A percentile compares a stretch with the other conserved stretches of the same genome.
Conservation (phyloP, 2,329 filamentous ascomycete genomes). For the Juglanconis sp. region DNA sequence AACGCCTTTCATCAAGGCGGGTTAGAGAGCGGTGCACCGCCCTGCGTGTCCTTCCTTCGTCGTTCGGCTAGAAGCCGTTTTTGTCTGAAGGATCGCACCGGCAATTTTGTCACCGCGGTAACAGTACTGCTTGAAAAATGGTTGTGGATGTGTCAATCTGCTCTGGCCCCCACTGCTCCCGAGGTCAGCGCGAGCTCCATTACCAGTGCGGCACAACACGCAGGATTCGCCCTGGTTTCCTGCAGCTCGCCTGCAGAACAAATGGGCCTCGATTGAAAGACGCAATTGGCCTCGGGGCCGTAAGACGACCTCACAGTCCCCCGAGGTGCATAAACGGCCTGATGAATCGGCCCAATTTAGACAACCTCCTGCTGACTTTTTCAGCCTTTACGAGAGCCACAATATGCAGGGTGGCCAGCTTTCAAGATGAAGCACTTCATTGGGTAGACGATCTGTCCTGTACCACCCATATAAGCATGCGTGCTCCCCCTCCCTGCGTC, state of each 20-base stretch:
- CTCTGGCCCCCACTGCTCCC: no score
- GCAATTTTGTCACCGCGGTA: no score
- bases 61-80: no score
- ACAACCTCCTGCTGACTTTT: neutral
- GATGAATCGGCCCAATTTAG: slow-evolving; percentile 1
- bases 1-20: no score
- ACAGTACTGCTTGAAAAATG: no score
- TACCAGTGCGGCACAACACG: neutral
- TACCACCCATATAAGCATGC: slow-evolving; percentile 3
- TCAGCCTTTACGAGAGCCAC: slow-evolving; percentile 7
- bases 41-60: no score
- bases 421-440: neutral
- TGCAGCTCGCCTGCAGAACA: neutral
- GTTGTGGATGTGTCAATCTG: no score
- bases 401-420: neutral
- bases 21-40: no score
- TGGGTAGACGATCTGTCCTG: no score
- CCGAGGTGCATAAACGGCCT: neutral
- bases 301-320: neutral
- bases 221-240: slow-evolving; percentile 4
- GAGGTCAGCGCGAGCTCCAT: neutral
- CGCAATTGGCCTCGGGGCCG: slow-evolving; percentile 3
- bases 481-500: neutral
- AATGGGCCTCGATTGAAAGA: neutral
- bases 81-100: no score